A percentile compares a stretch with the other conserved stretches of the same genome.
Conservation (phyloP, 345 rosid species). For the Gossypium australe region DNA sequence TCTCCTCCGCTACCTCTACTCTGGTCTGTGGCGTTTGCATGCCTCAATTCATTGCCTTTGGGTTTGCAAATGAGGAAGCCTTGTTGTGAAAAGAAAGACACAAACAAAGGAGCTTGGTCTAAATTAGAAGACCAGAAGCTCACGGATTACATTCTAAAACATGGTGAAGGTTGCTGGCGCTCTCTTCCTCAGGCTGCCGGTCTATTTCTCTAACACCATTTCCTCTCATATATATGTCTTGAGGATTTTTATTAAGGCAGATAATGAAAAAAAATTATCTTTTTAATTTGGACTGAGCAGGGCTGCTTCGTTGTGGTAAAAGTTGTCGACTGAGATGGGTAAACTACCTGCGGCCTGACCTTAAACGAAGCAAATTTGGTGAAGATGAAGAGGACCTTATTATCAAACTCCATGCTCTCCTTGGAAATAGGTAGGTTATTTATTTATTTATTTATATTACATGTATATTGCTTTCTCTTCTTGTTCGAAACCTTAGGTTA, state of each 20-base stretch:
- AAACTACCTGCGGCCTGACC: slow-evolving; percentile 8
- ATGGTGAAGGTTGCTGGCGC: slow-evolving; percentile 56
- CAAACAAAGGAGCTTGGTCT: slow-evolving; percentile 59
- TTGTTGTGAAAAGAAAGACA: slow-evolving; percentile 54
- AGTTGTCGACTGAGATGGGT: slow-evolving; percentile 18
- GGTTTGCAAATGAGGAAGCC: slow-evolving; percentile 21
- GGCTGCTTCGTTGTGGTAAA: slow-evolving; percentile 12
- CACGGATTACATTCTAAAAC: slow-evolving; percentile 32
- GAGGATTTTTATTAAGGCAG: no score
- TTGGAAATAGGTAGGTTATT: slow-evolving; percentile 6
- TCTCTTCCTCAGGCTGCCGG: slow-evolving; percentile 57
- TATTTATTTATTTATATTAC: no score
- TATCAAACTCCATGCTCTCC: slow-evolving; percentile 14
- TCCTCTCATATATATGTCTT: background rate
- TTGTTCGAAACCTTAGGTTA: no score
- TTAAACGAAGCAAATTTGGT: slow-evolving; percentile 11
- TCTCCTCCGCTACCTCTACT: background rate
- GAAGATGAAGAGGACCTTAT: slow-evolving; percentile 18
- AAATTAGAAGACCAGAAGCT: slow-evolving; percentile 55
- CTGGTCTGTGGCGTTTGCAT: background rate
- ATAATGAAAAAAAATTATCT: no score
- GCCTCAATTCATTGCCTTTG: background rate
- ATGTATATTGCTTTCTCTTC: no score
- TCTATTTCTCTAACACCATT: background rate
- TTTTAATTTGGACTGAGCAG: background rate